Base-by-base conservation (phyloP, 345 rosid genomes). In the Clausena lansium region DNA sequence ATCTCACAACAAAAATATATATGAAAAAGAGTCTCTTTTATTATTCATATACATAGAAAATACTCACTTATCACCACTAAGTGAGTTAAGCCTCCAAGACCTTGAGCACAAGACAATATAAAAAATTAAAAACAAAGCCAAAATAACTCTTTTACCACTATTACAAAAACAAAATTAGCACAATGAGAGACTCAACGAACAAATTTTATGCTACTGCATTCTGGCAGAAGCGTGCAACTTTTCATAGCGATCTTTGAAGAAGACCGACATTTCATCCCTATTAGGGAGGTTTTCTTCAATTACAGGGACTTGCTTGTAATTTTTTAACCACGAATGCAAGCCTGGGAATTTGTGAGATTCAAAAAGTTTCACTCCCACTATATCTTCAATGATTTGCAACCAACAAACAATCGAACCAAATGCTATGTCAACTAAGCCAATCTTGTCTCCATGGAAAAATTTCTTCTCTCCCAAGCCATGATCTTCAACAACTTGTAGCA, bases 361-460 rank as follows among this genome's bases (percentile, higher is more conserved):
- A 17, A 74, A 20, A 19, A 61, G 9, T 45, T 61, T 59, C 14
- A 61, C 38, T 4, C 77, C 77, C 28, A 19, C 58, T 10, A 61
- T 35, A 4, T 74, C 58, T 74, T 74, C 58, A 39, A 39, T 17
- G 25, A 39, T 35, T 27, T 39, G 57, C 68, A 41, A 9, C 77
- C 77, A 74, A 17, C 41, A 5, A 9, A 66, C 68, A 60, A 74
- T 28, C 0, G 28, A 39, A n/a, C 39, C 68, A 62, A 15, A 74
- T 9, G 36, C 68, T 39, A 74, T 61, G 77, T 74, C 68, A 27
- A 41, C 69, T 17, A 74, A 14, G 11, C 69, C 57, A 39, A 74
- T 61, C 19, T 27, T 50, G 57, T 74, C 69, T 27, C 69, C 69
- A 28, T 36, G 14, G 14, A 70, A 70, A 50, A 14, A 47, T 70